These are phyloP conservation scores for Scenedesmus sp. DNA, from an alignment of 163 green algal genomes.

Conservation along the genomic window DNA sequence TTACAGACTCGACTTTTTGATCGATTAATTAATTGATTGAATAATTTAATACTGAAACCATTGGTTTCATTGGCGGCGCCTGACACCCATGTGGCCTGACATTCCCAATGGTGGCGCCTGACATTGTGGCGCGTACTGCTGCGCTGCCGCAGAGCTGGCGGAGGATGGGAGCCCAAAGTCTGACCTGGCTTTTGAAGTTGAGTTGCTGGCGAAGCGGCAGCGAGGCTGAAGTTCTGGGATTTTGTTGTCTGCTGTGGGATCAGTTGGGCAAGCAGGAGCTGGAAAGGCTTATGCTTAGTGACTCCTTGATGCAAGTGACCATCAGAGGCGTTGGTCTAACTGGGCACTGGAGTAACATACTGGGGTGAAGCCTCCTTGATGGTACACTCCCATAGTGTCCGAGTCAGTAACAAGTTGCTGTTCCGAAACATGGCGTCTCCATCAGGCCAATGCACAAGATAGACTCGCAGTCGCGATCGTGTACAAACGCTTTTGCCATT, in stretches of 20 bases:
- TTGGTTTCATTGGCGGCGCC: too few species aligned
- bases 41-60: too few species aligned
- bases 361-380: too few species aligned
- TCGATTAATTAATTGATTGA: too few species aligned
- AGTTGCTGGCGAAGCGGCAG: slow-evolving; percentile 51
- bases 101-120: too few species aligned
- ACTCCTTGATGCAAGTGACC: neutral
- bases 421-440: neutral
- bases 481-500: neutral
- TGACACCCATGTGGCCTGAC: too few species aligned
- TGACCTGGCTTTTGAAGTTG: slow-evolving; percentile 58
- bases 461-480: neutral
- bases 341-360: neutral
- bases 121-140: too few species aligned
- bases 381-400: too few species aligned
- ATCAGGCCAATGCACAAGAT: neutral
- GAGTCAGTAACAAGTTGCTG: neutral
- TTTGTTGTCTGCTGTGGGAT: neutral
- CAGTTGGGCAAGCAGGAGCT: neutral
- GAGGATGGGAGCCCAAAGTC: slow-evolving; percentile 37
- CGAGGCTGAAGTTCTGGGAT: neutral
- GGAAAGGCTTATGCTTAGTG: neutral
- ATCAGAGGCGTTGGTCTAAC: neutral
- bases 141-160: slow-evolving; percentile 23
- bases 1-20: too few species aligned